Evolutionary conservation across 208 protist species (phyloP).

Genomic region (Wallacemonas collosoma): DNA sequence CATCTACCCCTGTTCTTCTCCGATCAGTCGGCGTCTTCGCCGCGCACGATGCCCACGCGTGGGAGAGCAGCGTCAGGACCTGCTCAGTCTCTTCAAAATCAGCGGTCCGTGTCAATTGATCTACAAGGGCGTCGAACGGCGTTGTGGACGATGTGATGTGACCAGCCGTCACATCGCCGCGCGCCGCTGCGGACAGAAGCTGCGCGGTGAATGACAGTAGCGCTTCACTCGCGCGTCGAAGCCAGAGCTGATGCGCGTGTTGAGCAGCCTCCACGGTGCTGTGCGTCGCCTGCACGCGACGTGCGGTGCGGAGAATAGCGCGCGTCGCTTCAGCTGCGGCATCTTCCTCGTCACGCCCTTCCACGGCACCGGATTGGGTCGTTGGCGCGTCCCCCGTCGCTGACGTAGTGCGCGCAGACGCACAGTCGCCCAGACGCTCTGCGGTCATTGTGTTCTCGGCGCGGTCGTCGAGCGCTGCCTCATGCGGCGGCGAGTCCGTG

Average conservation of each 20-base stretch:
- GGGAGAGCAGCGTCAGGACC: background rate
- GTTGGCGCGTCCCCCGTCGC: background rate
- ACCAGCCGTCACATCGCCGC: background rate
- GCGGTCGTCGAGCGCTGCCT: background rate
- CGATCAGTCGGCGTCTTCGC: too few species aligned
- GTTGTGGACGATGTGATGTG: too few species aligned
- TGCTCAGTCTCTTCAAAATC: background rate
- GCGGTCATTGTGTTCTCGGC: background rate
- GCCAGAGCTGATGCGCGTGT: background rate
- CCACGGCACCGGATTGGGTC: background rate
- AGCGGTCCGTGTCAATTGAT: background rate
- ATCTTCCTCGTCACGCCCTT: background rate
- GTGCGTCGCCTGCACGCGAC: background rate
- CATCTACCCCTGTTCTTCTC: too few species aligned
- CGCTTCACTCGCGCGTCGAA: conserved; percentile 3
- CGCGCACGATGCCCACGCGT: too few species aligned
- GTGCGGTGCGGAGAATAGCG: background rate
- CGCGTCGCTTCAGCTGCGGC: background rate
- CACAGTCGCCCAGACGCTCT: background rate
- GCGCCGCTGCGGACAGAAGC: background rate
- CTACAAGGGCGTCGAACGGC: background rate
- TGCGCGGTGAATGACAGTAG: background rate
- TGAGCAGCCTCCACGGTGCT: background rate
- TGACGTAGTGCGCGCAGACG: background rate
- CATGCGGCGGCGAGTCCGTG: too few species aligned